Evolutionary conservation across 2,329 filamentous ascomycete genomes (phyloP).

Genomic region (Aulographum hederae): DNA sequence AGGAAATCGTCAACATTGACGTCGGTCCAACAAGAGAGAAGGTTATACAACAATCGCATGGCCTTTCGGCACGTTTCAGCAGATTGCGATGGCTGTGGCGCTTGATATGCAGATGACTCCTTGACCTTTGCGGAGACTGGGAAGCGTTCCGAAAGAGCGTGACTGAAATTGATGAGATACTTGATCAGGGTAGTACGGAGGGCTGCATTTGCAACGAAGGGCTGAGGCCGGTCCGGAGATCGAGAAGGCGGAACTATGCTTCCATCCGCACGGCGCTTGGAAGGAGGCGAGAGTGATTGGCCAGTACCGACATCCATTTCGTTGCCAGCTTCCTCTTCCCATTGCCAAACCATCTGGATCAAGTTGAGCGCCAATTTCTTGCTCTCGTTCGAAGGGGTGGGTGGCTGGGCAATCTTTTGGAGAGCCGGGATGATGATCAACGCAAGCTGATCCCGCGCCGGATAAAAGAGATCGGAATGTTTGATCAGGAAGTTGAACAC

Average conservation of each 20-base stretch:
- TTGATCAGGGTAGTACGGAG: conserved; percentile 73
- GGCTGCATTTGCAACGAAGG: conserved; percentile 24
- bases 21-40: conserved; percentile 86
- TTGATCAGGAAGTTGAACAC: conserved; percentile 95
- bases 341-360: conserved; percentile 78
- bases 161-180: conserved; percentile 91
- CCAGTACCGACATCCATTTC: not conserved
- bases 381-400: conserved; percentile 74
- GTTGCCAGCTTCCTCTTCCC: conserved; percentile 45
- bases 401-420: conserved; percentile 67
- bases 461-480: conserved; percentile 86
- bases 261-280: conserved; percentile 63
- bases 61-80: conserved; percentile 71
- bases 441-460: conserved; percentile 80
- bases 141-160: conserved; percentile 71
- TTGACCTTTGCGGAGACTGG: conserved; percentile 50
- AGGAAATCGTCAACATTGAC: conserved; percentile 72
- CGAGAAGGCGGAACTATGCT: conserved; percentile 33
- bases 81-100: conserved; percentile 36
- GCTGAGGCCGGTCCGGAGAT: conserved; percentile 21
- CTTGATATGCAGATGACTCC: conserved; percentile 26
- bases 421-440: conserved; percentile 76
- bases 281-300: conserved; percentile 59
- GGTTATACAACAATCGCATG: conserved; percentile 61
- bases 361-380: conserved; percentile 83